These are phyloP conservation scores for Salix koriyanagi DNA, from an alignment of 345 rosid species.

Conservation along the genomic window DNA sequence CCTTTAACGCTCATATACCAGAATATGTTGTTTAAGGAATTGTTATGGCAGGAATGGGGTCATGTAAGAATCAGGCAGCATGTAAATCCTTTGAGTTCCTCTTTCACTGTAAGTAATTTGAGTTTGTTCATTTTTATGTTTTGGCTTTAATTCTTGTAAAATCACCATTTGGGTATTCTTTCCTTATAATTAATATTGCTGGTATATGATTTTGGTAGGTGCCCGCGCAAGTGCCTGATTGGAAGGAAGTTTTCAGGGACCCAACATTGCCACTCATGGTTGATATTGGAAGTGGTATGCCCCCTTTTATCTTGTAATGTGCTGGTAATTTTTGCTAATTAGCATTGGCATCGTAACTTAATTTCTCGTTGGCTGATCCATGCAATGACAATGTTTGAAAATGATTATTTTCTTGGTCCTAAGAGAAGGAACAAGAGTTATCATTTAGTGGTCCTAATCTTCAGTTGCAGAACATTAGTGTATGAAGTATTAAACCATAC, in stretches of 20 bases:
- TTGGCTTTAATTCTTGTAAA: background rate
- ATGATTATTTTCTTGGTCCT: background rate
- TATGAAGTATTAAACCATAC: background rate
- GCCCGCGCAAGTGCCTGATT: slow-evolving; percentile 63
- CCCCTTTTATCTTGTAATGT: background rate
- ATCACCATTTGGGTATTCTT: background rate
- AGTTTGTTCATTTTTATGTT: background rate
- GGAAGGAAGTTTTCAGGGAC: slow-evolving; percentile 70
- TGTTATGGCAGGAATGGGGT: slow-evolving; percentile 60
- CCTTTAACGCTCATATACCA: background rate
- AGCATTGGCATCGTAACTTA: background rate
- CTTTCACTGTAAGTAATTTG: slow-evolving; percentile 55
- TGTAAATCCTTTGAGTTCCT: slow-evolving; percentile 84
- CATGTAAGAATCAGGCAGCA: slow-evolving; percentile 84
- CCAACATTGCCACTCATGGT: slow-evolving; percentile 83
- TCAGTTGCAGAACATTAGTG: background rate
- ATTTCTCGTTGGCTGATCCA: no score
- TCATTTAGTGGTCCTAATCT: background rate
- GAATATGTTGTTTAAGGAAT: background rate
- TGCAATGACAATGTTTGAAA: background rate
- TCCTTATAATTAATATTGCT: background rate
- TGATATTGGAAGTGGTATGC: slow-evolving; percentile 89
- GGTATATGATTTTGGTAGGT: slow-evolving; percentile 29
- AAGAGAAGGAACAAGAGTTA: background rate
- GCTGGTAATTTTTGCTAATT: background rate